Conservation (phyloP, 352 stramenopile genomes). For the Globisporangium cederbergense region DNA sequence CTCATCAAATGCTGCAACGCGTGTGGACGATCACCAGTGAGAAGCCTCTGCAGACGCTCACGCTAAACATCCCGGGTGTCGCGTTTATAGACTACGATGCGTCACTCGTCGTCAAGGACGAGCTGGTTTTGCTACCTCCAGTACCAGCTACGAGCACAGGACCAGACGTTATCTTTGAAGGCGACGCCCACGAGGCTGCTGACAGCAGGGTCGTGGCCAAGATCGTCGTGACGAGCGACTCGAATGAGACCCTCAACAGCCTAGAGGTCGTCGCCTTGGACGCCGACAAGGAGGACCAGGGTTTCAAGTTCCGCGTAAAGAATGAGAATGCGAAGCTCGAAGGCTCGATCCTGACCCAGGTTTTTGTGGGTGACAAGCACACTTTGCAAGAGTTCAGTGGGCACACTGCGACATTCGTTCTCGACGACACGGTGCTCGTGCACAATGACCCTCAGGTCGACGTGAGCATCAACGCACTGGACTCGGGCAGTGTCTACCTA, state of each 20-base stretch:
- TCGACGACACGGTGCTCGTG: background rate
- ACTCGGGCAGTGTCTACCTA: background rate
- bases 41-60: background rate
- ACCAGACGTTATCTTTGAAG: background rate
- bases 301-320: background rate
- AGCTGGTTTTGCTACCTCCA: background rate
- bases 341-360: background rate
- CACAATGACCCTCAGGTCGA: background rate
- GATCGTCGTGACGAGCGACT: background rate
- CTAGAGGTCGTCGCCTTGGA: background rate
- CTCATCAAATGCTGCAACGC: background rate
- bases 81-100: slow-evolving; percentile 6
- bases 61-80: background rate
- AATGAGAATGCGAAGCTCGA: background rate
- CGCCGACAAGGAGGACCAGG: background rate
- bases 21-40: slow-evolving; percentile 1
- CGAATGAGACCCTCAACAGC: background rate
- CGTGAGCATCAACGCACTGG: background rate
- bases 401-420: background rate
- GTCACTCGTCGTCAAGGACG: background rate
- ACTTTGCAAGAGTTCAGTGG: background rate
- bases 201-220: background rate
- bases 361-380: background rate
- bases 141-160: background rate
- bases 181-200: background rate